Percentiles rank a stretch among this genome's conserved stretches.
These are phyloP conservation scores for Verticillium alfalfae DNA, from an alignment of 2,329 filamentous ascomycete species.

Conservation along the genomic window DNA sequence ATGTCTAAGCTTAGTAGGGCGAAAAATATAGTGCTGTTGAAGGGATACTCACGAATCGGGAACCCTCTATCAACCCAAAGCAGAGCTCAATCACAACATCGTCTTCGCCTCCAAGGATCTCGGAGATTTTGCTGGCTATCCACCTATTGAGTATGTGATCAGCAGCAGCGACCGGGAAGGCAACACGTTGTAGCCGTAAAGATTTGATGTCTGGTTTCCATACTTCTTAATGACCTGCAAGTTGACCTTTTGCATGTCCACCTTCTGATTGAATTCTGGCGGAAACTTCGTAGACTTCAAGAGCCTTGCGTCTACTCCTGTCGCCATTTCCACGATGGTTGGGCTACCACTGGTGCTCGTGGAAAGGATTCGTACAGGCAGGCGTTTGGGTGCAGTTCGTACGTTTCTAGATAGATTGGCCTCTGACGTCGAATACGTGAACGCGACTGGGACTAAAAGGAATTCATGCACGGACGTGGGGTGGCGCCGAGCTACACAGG, in stretches of 20 bases:
- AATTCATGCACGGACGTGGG: background rate
- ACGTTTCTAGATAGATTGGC: background rate
- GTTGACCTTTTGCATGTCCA: slow-evolving; percentile 97
- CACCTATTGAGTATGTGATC: slow-evolving; percentile 52
- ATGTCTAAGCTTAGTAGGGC: slow-evolving; percentile 11
- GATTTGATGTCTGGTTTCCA: too few species aligned
- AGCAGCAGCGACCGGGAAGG: background rate
- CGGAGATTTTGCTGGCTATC: slow-evolving; percentile 84
- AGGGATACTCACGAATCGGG: slow-evolving; percentile 62
- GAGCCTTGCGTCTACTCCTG: slow-evolving; percentile 82
- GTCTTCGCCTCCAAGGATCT: slow-evolving; percentile 87
- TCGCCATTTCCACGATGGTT: slow-evolving; percentile 56
- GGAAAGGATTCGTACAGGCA: background rate
- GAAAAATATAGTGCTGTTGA: slow-evolving; percentile 4
- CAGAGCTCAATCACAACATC: slow-evolving; percentile 90
- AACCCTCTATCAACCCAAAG: slow-evolving; percentile 65
- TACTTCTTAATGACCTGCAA: slow-evolving; percentile 97
- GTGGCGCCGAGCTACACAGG: too few species aligned
- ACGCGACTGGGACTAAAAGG: background rate
- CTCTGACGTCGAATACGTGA: background rate
- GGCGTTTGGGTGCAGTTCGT: background rate
- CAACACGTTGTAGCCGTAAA: background rate
- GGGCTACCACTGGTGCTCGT: background rate
- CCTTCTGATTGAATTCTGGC: slow-evolving; percentile 87
- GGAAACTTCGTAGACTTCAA: slow-evolving; percentile 91